A percentile compares a stretch with the other conserved stretches of the same genome.
Evolutionary conservation across 805 yeast species (phyloP).

Genomic region (Saccharomycodes ludwigii): DNA sequence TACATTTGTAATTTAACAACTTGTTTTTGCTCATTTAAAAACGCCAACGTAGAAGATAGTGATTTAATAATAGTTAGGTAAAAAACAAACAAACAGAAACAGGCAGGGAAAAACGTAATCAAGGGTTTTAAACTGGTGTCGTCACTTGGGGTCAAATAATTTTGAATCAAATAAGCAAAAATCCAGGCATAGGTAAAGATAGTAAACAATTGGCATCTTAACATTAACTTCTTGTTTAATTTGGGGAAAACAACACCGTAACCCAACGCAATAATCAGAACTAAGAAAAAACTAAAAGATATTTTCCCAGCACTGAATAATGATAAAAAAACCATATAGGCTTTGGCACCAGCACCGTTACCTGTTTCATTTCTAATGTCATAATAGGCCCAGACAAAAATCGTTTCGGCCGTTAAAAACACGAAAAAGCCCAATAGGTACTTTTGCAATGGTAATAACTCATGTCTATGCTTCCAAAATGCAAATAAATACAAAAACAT

Average conservation of each 20-base stretch:
- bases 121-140: constrained; percentile 39
- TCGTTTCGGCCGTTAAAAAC: constrained; percentile 72
- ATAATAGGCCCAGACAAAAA: constrained; percentile 84
- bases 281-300: constrained; percentile 77
- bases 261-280: constrained; percentile 79
- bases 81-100: constrained; percentile 55
- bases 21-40: constrained; percentile 76
- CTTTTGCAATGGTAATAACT: constrained; percentile 79
- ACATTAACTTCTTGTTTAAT: constrained; percentile 63
- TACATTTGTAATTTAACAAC: constrained; percentile 83
- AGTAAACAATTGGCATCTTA: constrained; percentile 50
- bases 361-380: constrained; percentile 65
- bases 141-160: constrained; percentile 39
- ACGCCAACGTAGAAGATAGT: constrained; percentile 59
- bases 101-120: constrained; percentile 57
- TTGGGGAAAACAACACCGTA: constrained; percentile 90
- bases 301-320: constrained; percentile 69
- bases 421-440: constrained; percentile 79
- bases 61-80: constrained; percentile 66
- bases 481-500: constrained; percentile 77
- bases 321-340: constrained; percentile 68
- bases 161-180: constrained; percentile 40
- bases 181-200: constrained; percentile 43
- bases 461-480: constrained; percentile 74
- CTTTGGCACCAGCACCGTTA: constrained; percentile 43